A percentile compares a stretch with the other conserved stretches of the same genome.
Evolutionary conservation across 2,329 filamentous ascomycete species (phyloP).

Genomic region (Alternaria panax): DNA sequence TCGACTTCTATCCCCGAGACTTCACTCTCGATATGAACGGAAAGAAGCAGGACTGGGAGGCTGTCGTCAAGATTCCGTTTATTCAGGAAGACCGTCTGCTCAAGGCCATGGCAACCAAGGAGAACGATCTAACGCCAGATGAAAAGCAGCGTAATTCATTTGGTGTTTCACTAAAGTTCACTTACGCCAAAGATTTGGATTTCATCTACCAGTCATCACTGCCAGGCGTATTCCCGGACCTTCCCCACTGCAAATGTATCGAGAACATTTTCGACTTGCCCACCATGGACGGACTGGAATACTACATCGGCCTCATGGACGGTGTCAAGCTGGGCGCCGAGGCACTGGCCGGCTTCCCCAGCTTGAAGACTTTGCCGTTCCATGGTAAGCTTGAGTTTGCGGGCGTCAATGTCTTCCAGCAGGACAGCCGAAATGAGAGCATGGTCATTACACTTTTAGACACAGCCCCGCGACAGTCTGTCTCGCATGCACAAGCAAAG

Average conservation of each 20-base stretch:
- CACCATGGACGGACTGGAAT: constrained; percentile 86
- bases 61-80: constrained; percentile 98
- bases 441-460: constrained; percentile 87
- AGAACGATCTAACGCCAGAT: constrained; percentile 76
- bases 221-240: constrained; percentile 87
- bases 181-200: constrained; percentile 77
- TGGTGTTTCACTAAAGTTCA: constrained; percentile 91
- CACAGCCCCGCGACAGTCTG: constrained; percentile 73
- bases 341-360: constrained; percentile 94
- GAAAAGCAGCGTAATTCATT: constrained; percentile 88
- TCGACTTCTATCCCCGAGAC: constrained; percentile 97
- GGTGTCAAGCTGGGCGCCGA: constrained; percentile 82
- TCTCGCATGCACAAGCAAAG: constrained; percentile 76
- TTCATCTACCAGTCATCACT: constrained; percentile 89
- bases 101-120: constrained; percentile 83
- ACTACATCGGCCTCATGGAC: constrained; percentile 81
- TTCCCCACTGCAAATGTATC: constrained; percentile 85
- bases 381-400: constrained; percentile 83
- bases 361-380: constrained; percentile 83
- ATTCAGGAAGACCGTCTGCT: constrained; percentile 91
- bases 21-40: constrained; percentile 99
- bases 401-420: constrained; percentile 92
- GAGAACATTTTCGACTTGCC: constrained; percentile 97
- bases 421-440: constrained; percentile 95
- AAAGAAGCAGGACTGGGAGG: constrained; percentile 99